Base-by-base conservation (phyloP, 495 filamentous ascomycete species). In the Penicillium samsonianum region DNA sequence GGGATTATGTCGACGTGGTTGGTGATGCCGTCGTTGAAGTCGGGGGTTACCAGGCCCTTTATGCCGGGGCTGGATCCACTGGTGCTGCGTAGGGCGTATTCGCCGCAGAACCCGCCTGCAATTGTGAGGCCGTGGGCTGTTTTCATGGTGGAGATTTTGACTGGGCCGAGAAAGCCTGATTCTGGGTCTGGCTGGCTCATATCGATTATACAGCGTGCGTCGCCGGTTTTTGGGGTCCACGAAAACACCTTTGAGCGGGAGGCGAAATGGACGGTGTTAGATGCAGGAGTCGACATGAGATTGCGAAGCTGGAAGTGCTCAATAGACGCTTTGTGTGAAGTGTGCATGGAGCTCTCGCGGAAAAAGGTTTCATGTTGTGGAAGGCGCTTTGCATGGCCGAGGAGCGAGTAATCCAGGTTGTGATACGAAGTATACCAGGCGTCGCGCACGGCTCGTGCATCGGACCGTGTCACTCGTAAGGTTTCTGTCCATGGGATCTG, bases 281-380 rank as follows among this genome's bases (percentile, higher is more conserved):
- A 86, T 10, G 88, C 88, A 17, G 85, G 82, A 47, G 85, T 82
- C 3, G 86, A 86, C 56, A 98, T 78, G 2, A 94, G 72, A 67
- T 96, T 93, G 46, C 93, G 89, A 16, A 97, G 82, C 64, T 98
- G 93, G 63, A 96, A 96, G 70, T 97, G 93, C 35, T 88, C 77
- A 23, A 93, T 73, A 26, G 81, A 80, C 19, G 89, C 81, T 41
- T 84, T 80, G 26, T 82, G 80, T 35, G 76, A 71, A 4, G 88
- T 84, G 55, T 88, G 81, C 84, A 91, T 91, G 26, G 82, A 78
- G 19, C 82, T 82, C 59, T 88, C 94, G 16, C 80, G 77, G 72
- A 90, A 93, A 68, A 81, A 90, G 1, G 50, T 50, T 47, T 77
- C 76, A 9, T 60, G 55, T 16, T 58, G 56, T 4, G 70, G 65